Evolutionary conservation across 1,284 basidiomycete genomes (phyloP), one percentile per base, ranked within the genome.

Genomic region (Golubevia sp.): DNA sequence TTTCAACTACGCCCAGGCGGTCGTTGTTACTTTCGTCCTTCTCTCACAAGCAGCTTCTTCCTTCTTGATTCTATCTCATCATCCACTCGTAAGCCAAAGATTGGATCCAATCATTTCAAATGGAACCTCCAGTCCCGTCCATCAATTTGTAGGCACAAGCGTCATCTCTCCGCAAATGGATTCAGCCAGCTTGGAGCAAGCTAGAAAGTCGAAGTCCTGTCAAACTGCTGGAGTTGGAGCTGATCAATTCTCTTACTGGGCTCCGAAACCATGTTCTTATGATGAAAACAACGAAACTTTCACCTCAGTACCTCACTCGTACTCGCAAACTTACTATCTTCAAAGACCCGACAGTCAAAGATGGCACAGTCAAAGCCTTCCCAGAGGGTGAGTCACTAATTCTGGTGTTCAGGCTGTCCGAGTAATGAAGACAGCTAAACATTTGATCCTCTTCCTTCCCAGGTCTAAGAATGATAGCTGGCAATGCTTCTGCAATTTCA

Each of bases 321-420:
- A 27, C 48, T 6, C 49, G n/a, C n/a, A 75, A 56, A 71, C 71
- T 13, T 75, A 75, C 59, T 75, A 73, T 56, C 68, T 75, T 18
- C 64, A 67, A 62, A 56, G 73, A 5, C 53, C 34, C 23, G 48
- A 55, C 5, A 5, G 30, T 34, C 4, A 34, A 34, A 11, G 11
- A 34, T 34, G 30, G 30, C 4, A 34, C 30, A 5, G 30, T 72
- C 49, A 65, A 49, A 0, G 71, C 71, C 1, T 75, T 71, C 51
- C 73, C 73, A 3, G 4, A 52, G 2, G 65, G 71, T 34, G 11
- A 34, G 30, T 34, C 5, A 5, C 30, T 11, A 34, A 5, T 34
- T n/a, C n/a, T n/a, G n/a, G n/a, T n/a, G n/a, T n/a, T n/a, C n/a
- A n/a, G n/a, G n/a, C n/a, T n/a, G n/a, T n/a, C n/a, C n/a, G n/a